Evolutionary conservation across 1,284 basidiomycete genomes (phyloP), one percentile per base, ranked within the genome.

Genomic region (Pseudozyma tsukubaensis): DNA sequence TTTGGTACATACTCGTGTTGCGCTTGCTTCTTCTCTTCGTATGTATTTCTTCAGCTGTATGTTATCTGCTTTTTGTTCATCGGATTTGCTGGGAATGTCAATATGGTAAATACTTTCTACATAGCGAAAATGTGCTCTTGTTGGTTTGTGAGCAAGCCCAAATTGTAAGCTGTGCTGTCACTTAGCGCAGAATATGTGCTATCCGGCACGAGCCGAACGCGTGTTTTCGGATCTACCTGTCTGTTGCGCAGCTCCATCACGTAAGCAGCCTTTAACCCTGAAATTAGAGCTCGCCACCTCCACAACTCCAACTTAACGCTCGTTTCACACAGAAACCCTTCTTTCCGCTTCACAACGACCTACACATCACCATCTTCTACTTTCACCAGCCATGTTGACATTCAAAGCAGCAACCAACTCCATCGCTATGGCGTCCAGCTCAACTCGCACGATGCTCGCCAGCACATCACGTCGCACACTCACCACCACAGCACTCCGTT

Each of bases 201-300:
- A 29, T 21, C 50, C 43, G 58, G 50, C 50, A 42, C 43, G 34
- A 9, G 35, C 51, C 59, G 50, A 53, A 34, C 14, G 0, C 10
- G 36, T 29, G 24, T 29, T 29, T 29, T 29, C 24, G 24, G 24
- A 29, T 29, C 24, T 29, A 29, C 24, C 24, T 29, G 24, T 29
- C 24, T 29, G 6, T 29, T 29, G 24, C 24, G 3, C 24, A 18
- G 14, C 42, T 43, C 9, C 3, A 58, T 70, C 61, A 70, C 61
- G 57, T 70, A 64, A 70, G 61, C 67, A 60, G 42, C 44, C 53
- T 59, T 40, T 53, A 53, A 64, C 29, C 21, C 12, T 37, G n/a
- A 10, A 24, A 45, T 42, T 52, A 14, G 16, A 29, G 9, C 62
- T 39, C 19, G 44, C 47, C 56, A 59, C 67, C 67, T 60, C 67